A percentile compares a stretch with the other conserved stretches of the same genome.
These are phyloP conservation scores for Apiotrichum laibachii DNA, from an alignment of 1,284 basidiomycete species.

Conservation along the genomic window DNA sequence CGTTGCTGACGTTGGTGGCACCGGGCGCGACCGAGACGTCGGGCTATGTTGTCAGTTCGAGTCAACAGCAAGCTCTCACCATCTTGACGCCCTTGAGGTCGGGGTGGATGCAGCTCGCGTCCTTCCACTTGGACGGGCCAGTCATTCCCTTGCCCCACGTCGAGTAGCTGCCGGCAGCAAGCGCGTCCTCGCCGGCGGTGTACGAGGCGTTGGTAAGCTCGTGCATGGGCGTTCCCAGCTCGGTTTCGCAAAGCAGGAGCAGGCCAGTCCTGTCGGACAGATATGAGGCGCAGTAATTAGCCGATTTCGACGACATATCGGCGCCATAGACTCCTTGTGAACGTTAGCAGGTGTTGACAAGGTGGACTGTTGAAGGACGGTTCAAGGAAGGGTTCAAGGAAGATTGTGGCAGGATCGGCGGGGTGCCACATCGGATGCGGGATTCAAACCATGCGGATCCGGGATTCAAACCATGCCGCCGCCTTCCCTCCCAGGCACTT, in stretches of 20 bases:
- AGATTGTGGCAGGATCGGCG: too few species aligned
- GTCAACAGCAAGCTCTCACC: neutral
- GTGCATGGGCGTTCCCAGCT: conserved; percentile 22
- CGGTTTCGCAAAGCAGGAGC: conserved; percentile 25
- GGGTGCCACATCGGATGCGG: too few species aligned
- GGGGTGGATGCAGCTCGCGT: conserved; percentile 17
- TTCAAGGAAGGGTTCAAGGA: too few species aligned
- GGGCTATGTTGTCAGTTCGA: conserved; percentile 8
- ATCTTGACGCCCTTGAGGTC: conserved; percentile 20
- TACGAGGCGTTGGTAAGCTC: conserved; percentile 16
- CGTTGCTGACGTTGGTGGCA: conserved; percentile 10
- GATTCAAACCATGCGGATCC: too few species aligned
- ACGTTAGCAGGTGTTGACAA: too few species aligned
- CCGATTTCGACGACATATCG: conserved; percentile 68
- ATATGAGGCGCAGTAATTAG: conserved; percentile 59
- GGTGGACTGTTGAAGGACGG: too few species aligned
- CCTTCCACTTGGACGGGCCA: conserved; percentile 22
- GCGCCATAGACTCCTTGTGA: conserved; percentile 61
- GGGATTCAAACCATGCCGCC: too few species aligned
- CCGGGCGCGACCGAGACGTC: conserved; percentile 8
- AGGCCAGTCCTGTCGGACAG: conserved; percentile 16
- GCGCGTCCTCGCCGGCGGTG: conserved; percentile 16
- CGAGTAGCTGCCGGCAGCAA: conserved; percentile 13
- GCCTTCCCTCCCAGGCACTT: too few species aligned
- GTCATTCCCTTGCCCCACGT: conserved; percentile 22